These are phyloP conservation scores for Grifola frondosa DNA, from an alignment of 1,284 basidiomycete species.

Conservation along the genomic window DNA sequence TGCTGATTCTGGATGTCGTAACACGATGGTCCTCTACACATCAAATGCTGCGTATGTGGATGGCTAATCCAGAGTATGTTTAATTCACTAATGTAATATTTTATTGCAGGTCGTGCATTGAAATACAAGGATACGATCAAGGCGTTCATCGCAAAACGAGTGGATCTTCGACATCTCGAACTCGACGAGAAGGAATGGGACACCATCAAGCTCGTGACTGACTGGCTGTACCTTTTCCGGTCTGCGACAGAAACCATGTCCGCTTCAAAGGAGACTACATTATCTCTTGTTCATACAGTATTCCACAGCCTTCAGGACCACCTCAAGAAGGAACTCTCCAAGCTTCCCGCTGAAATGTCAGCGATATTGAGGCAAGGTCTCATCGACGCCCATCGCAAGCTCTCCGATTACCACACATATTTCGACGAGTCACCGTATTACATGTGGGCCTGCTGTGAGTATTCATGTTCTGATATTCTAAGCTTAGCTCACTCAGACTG, in stretches of 20 bases:
- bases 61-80: background rate
- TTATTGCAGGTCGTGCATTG: background rate
- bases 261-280: background rate
- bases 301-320: slow-evolving; percentile 2
- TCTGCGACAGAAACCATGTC: slow-evolving; percentile 3
- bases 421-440: slow-evolving; percentile 2
- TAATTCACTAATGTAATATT: background rate
- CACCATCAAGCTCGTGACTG: background rate
- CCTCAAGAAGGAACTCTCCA: background rate
- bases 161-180: background rate
- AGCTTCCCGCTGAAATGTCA: background rate
- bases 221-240: slow-evolving; percentile 1
- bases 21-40: slow-evolving; percentile 7
- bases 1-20: slow-evolving; percentile 6
- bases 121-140: background rate
- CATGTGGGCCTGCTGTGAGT: slow-evolving; percentile 4
- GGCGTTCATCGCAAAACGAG: background rate
- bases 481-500: too few relatives aligned
- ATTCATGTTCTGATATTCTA: background rate
- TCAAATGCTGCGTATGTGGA: slow-evolving; percentile 4
- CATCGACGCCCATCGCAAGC: slow-evolving; percentile 2
- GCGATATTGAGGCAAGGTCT: background rate
- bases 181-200: background rate
- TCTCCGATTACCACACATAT: slow-evolving; percentile 4
- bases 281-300: background rate